These are phyloP conservation scores for Pseudonitzschia multistriata DNA, from an alignment of 108 stramenopile species.

Conservation along the genomic window DNA sequence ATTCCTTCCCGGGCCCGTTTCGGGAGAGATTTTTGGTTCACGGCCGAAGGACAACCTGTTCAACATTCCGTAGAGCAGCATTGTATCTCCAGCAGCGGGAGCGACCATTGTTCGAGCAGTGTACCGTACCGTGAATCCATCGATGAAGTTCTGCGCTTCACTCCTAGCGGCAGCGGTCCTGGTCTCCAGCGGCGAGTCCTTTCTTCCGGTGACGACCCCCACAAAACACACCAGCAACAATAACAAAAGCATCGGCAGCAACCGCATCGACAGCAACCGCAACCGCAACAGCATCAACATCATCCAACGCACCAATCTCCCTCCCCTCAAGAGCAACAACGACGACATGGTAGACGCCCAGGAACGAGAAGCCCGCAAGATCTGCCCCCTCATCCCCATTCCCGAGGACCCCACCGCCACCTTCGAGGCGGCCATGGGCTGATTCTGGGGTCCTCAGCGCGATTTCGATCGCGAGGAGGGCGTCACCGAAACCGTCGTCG, in stretches of 20 bases:
- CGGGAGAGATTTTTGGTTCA: too few species aligned
- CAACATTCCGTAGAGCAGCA: too few species aligned
- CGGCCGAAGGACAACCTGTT: too few species aligned
- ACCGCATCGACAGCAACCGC: background rate
- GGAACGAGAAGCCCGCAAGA: constrained; percentile 2
- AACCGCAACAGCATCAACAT: background rate
- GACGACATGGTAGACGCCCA: constrained; percentile 8
- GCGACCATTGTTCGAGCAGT: too few species aligned
- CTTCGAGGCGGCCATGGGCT: constrained; percentile 45
- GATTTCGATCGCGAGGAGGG: constrained; percentile 43
- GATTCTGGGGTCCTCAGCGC: constrained; percentile 58
- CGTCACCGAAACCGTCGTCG: constrained; percentile 36
- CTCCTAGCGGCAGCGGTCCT: too few species aligned
- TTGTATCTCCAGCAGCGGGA: too few species aligned
- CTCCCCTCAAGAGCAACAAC: background rate
- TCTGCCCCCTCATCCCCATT: constrained; percentile 35
- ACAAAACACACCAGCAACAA: background rate
- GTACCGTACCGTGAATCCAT: too few species aligned
- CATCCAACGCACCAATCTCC: too few species aligned
- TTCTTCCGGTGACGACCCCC: too few species aligned
- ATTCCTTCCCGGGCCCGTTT: too few species aligned
- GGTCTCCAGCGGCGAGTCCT: too few species aligned
- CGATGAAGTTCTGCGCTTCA: too few species aligned
- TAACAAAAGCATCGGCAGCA: background rate
- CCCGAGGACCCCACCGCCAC: constrained; percentile 19